These are phyloP conservation scores for Pleurozium schreberi DNA, from an alignment of 225 moss, liverwort and hornwort species.

Conservation along the genomic window DNA sequence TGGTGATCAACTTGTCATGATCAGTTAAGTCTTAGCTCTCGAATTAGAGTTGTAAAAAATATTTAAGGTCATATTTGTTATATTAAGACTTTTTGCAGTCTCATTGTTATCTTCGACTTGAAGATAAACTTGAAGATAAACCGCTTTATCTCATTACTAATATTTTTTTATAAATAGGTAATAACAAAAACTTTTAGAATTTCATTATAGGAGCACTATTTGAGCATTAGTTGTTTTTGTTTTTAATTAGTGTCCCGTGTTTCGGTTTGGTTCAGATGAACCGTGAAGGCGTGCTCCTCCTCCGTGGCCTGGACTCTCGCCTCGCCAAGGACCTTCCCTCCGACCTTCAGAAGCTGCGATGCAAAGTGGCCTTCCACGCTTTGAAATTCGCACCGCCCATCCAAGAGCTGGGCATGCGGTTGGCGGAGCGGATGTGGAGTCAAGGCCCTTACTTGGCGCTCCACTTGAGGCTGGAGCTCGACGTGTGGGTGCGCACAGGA, in stretches of 20 bases:
- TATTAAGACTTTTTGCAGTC: too few species aligned
- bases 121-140: too few species aligned
- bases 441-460: constrained; percentile 45
- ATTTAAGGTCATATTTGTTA: too few species aligned
- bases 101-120: too few species aligned
- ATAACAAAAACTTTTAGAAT: too few species aligned
- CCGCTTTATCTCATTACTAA: too few species aligned
- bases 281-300: constrained; percentile 41
- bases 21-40: background rate
- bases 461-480: constrained; percentile 55
- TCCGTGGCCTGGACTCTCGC: constrained; percentile 48
- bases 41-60: too few species aligned
- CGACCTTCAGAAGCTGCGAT: constrained; percentile 52
- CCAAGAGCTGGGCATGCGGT: constrained; percentile 35
- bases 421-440: constrained; percentile 49
- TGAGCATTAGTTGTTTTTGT: too few species aligned
- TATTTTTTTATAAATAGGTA: too few species aligned
- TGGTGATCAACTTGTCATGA: background rate
- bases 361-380: constrained; percentile 65
- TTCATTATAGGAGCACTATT: too few species aligned
- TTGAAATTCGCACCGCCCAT: constrained; percentile 42
- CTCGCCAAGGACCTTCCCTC: constrained; percentile 42
- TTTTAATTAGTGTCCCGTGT: background rate
- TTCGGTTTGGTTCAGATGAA: constrained; percentile 10
- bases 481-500: constrained; percentile 64